Base-by-base conservation (phyloP, 140 eudicot genomes). In the Erigeron philadelphicus region DNA sequence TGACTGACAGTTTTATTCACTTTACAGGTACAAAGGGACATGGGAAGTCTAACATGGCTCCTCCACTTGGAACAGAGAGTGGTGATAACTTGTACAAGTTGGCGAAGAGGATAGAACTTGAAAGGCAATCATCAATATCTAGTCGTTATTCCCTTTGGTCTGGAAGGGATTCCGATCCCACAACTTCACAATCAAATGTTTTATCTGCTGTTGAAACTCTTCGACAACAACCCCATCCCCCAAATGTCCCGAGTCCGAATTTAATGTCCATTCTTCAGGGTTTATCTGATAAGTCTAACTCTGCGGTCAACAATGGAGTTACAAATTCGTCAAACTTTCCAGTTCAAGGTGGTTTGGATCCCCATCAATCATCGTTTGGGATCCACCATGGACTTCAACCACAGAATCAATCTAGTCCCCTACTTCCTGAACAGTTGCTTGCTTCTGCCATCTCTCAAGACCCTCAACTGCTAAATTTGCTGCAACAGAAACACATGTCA, bases 371-470 rank as follows among this genome's bases (percentile, higher is more conserved):
- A 64, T 10, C 69, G 6, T 46, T 15, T 64, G 96, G 95, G 19
- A 66, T 83, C 48, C 91, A 75, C 17, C 95, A 86, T 58, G 79
- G 81, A 64, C 66, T 79, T 61, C 95, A 80, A 68, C 80, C 82
- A 40, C 97, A 83, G 59, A 80, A 80, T 71, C 74, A 78, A n/a
- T 46, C 85, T 47, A 78, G 75, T 47, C 53, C 76, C 21, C 57
- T 87, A 25, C 71, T 77, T 17, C 71, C 84, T 40, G 99, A 93
- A 61, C 87, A 69, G 73, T 78, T 87, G 23, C 84, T 89, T 18
- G 56, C 94, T 64, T 80, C 97, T 42, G 87, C 94, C 31, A 73
- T 83, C 9, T 50, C 88, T 19, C 95, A 86, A 80, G 96, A 93
- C 15, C 65, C 65, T 73, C 98, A 84, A 54, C 17, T 89, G 1